Percentiles rank a stretch among this genome's conserved stretches.
Conservation (phyloP, 176 grass and related monocot species). For the Triticum monococcum region DNA sequence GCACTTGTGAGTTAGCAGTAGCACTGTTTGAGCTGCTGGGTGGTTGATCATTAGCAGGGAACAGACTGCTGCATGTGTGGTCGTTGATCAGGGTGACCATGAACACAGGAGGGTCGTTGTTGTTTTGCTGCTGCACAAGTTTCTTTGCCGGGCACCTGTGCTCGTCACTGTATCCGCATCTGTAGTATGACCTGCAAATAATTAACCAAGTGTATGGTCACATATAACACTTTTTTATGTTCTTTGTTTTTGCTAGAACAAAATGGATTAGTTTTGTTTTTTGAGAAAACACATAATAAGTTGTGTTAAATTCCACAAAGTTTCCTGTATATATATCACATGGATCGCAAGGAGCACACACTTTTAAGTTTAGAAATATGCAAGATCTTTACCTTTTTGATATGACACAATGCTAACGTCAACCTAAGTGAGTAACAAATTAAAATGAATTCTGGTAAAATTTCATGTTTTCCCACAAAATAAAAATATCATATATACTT, state of each 20-base stretch:
- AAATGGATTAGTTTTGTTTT: neutral
- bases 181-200: constrained; percentile 51
- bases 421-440: no score
- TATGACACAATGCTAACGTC: no score
- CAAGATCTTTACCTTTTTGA: no score
- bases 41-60: neutral
- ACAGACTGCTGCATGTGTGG: constrained; percentile 37
- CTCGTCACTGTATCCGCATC: constrained; percentile 38
- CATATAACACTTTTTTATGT: neutral
- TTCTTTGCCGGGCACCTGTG: constrained; percentile 46
- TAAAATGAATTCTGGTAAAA: no score
- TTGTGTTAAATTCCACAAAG: no score
- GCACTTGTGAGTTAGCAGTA: neutral
- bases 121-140: constrained; percentile 39
- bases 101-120: constrained; percentile 3
- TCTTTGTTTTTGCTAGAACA: neutral
- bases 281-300: no score
- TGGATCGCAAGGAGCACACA: no score
- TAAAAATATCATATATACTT: no score
- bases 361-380: no score
- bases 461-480: no score
- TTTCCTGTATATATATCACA: no score
- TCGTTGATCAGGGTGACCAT: constrained; percentile 28
- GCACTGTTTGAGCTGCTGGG: constrained; percentile 8
- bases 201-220: neutral